Conservation (phyloP, 345 rosid genomes). For the Syzygium aromaticum region DNA sequence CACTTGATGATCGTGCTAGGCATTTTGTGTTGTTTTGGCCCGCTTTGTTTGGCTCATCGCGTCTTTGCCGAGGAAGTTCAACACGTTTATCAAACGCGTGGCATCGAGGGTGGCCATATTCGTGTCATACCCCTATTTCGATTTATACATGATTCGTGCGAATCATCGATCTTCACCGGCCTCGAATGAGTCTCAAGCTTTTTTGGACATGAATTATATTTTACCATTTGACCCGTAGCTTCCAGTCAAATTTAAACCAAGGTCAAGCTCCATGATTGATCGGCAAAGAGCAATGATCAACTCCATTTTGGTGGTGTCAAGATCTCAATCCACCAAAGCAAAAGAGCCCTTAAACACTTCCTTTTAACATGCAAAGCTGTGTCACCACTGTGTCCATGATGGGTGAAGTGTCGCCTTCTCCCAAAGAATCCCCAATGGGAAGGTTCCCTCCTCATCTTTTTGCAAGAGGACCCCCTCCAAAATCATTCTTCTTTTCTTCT, state of each 20-base stretch:
- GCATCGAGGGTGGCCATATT: too few relatives aligned
- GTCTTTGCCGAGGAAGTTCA: not conserved
- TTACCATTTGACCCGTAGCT: not conserved
- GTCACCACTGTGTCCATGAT: not conserved
- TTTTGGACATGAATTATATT: not conserved
- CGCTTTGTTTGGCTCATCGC: not conserved
- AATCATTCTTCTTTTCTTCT: too few relatives aligned
- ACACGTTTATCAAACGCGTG: too few relatives aligned
- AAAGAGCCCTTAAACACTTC: not conserved
- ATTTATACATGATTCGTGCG: fast-evolving
- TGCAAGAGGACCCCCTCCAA: not conserved
- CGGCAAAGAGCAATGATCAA: not conserved
- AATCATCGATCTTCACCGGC: not conserved
- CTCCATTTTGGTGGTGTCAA: not conserved
- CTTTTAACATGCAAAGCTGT: not conserved
- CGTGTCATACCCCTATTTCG: not conserved
- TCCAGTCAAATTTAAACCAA: not conserved
- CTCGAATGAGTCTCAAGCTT: not conserved
- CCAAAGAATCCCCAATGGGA: not conserved
- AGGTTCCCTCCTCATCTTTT: not conserved
- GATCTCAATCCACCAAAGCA: not conserved
- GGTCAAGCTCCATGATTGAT: not conserved
- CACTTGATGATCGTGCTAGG: not conserved
- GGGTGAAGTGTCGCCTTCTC: not conserved
- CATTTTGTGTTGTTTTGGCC: not conserved